Evolutionary conservation across 2,329 filamentous ascomycete genomes (phyloP).

Genomic region (Pseudogymnoascus sp.): DNA sequence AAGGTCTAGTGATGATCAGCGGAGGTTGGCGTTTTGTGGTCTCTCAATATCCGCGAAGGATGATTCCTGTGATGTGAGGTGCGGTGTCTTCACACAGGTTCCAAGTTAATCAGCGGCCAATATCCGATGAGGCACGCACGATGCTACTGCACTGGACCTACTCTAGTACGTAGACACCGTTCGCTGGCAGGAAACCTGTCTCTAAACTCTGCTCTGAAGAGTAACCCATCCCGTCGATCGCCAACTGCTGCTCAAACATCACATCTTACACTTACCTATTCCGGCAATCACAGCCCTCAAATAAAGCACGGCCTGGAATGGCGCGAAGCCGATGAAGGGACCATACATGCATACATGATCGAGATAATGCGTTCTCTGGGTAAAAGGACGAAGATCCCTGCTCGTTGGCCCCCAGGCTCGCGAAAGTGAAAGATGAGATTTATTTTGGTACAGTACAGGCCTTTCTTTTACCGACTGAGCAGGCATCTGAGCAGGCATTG

Average conservation of each 20-base stretch:
- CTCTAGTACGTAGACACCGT: background rate
- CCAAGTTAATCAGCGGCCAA: background rate
- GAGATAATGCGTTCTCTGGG: conserved; percentile 1
- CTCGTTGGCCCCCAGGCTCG: background rate
- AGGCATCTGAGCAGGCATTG: background rate
- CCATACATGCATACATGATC: background rate
- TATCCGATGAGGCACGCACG: background rate
- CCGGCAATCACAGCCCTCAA: background rate
- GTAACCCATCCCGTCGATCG: background rate
- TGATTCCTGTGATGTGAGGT: background rate
- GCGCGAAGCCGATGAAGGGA: background rate
- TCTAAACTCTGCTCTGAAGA: background rate
- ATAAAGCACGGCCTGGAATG: conserved; percentile 2
- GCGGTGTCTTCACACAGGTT: background rate
- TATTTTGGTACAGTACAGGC: background rate
- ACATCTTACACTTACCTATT: background rate
- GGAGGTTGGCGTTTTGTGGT: background rate
- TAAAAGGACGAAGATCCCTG: background rate
- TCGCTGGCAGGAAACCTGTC: background rate
- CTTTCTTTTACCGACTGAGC: background rate
- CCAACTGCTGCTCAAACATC: background rate
- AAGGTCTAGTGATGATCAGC: background rate
- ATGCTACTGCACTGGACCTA: conserved; percentile 2
- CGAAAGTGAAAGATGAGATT: background rate
- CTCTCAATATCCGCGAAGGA: background rate